phyloP scores from a whole-genome alignment of 495 filamentous ascomycete species.

The Aspergillus biplanus region DNA sequence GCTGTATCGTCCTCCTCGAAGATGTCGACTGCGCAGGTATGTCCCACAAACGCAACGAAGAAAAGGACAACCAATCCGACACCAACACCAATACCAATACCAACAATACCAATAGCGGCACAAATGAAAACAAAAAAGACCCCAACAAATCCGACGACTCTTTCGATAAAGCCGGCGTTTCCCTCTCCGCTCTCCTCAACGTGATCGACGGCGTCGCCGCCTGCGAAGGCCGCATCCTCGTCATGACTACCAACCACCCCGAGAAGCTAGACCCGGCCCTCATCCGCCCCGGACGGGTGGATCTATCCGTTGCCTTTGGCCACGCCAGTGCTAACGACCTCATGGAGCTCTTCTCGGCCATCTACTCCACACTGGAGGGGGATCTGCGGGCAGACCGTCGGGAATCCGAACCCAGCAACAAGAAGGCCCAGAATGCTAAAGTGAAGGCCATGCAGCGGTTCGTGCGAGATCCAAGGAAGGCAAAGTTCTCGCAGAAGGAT shows the following conservation, averaged over 20 bases:
- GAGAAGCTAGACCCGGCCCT: constrained; percentile 78
- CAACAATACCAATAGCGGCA: neutral
- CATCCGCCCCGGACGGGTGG: constrained; percentile 76
- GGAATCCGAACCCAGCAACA: neutral
- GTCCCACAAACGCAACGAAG: constrained; percentile 51
- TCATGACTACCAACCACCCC: constrained; percentile 85
- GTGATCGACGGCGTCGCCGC: constrained; percentile 81
- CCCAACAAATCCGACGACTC: constrained; percentile 10
- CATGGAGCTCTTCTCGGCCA: constrained; percentile 68
- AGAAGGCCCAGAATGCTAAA: neutral
- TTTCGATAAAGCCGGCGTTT: constrained; percentile 41
- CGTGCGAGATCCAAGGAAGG: neutral
- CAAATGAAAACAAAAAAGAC: no score
- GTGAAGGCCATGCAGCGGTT: neutral
- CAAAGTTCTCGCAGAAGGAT: constrained; percentile 23
- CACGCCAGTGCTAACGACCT: constrained; percentile 66
- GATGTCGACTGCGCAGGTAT: constrained; percentile 57
- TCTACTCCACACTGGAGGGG: constrained; percentile 57
- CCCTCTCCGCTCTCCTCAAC: constrained; percentile 76
- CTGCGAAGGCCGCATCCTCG: constrained; percentile 74
- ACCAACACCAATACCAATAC: neutral
- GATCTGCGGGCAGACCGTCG: constrained; percentile 25
- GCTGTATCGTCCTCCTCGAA: constrained; percentile 53
- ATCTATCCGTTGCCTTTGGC: constrained; percentile 71
- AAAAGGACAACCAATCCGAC: neutral